A percentile compares a stretch with the other conserved stretches of the same genome.
These are phyloP conservation scores for Eucalyptus regnans DNA, from an alignment of 345 rosid species.

Conservation along the genomic window DNA sequence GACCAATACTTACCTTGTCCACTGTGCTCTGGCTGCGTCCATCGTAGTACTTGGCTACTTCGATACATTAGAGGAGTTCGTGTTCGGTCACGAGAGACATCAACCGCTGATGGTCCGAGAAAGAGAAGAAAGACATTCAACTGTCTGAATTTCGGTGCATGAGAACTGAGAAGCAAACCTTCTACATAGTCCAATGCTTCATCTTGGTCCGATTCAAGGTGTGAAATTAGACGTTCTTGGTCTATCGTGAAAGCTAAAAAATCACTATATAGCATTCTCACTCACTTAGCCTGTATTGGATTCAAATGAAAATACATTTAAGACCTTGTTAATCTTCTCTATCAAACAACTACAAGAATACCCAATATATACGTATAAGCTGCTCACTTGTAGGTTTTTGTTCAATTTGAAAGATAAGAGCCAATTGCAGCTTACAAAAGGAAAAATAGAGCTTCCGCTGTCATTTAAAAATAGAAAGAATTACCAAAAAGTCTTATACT, in stretches of 20 bases:
- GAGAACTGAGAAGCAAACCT: neutral
- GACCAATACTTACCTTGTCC: neutral
- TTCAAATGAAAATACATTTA: neutral
- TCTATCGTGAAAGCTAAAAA: neutral
- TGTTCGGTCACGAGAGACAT: neutral
- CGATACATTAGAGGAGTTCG: neutral
- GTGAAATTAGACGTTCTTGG: conserved; percentile 2
- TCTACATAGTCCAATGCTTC: neutral
- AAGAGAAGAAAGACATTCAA: neutral
- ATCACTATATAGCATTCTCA: neutral
- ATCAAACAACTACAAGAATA: neutral
- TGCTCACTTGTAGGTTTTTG: neutral
- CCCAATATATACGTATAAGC: neutral
- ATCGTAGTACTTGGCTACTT: neutral
- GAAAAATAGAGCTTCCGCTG: neutral
- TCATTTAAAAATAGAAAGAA: neutral
- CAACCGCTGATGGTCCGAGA: neutral
- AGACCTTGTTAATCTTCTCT: neutral
- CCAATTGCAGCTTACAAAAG: neutral
- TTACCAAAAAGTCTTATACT: too few species aligned
- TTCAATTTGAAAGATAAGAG: neutral
- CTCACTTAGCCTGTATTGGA: neutral
- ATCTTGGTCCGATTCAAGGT: neutral
- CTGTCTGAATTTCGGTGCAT: neutral
- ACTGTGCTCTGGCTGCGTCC: neutral